These are phyloP conservation scores for Chaetoceros muelleri DNA, from an alignment of 108 stramenopile species.

Conservation along the genomic window DNA sequence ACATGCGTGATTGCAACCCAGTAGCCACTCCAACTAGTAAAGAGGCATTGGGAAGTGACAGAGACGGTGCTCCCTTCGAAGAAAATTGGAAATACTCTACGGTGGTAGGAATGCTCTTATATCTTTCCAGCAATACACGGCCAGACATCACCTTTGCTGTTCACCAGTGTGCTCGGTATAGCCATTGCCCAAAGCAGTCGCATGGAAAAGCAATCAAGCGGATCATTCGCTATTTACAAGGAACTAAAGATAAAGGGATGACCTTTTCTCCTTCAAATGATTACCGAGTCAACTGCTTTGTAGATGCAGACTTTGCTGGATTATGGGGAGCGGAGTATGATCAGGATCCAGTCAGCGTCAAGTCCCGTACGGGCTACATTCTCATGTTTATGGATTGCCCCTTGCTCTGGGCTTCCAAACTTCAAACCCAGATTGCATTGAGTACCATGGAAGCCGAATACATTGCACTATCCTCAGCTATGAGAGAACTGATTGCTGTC, in stretches of 20 bases:
- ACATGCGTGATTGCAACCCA: conserved; percentile 11
- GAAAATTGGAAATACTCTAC: conserved; percentile 21
- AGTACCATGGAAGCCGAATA: conserved; percentile 43
- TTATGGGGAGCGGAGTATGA: conserved; percentile 9
- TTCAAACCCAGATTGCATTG: conserved; percentile 35
- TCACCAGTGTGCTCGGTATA: conserved; percentile 20
- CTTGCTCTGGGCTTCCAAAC: conserved; percentile 27
- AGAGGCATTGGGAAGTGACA: conserved; percentile 15
- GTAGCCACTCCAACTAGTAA: conserved; percentile 9
- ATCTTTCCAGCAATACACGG: conserved; percentile 26
- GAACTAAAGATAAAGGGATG: neutral
- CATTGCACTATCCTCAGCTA: conserved; percentile 5
- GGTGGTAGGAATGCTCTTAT: conserved; percentile 38
- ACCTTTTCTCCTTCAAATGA: neutral
- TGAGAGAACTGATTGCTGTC: conserved; percentile 12
- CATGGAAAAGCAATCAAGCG: conserved; percentile 15
- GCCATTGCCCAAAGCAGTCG: conserved; percentile 3
- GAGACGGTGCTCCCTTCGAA: conserved; percentile 18
- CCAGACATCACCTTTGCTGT: conserved; percentile 32
- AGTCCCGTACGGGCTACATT: conserved; percentile 13
- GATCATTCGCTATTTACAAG: conserved; percentile 18
- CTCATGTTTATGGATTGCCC: conserved; percentile 18
- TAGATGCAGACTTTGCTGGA: conserved; percentile 32
- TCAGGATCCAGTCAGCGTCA: conserved; percentile 13
- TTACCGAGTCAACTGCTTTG: conserved; percentile 11